Percentiles rank a stretch among this genome's conserved stretches.
phyloP scores from a whole-genome alignment of 108 stramenopile genomes.

The Nannochloropsis oceanica region DNA sequence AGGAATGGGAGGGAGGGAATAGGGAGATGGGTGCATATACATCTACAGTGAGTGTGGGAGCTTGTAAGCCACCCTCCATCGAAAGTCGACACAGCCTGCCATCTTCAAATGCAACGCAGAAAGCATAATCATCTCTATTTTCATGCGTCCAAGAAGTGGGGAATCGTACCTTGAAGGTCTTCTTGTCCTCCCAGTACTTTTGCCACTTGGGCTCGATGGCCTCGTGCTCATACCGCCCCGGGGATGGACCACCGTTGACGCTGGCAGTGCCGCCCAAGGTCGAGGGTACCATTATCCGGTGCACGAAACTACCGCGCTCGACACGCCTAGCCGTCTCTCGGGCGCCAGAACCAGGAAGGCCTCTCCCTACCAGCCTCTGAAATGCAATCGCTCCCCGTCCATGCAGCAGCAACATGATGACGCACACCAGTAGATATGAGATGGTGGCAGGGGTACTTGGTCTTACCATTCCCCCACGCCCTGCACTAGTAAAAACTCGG shows the following conservation, averaged over 20 bases:
- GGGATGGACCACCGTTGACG: not conserved
- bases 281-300: not conserved
- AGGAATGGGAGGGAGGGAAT: not conserved
- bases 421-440: not conserved
- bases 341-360: not conserved
- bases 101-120: too few species aligned
- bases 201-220: constrained; percentile 35
- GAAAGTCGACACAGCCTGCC: too few species aligned
- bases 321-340: not conserved
- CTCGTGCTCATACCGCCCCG: constrained; percentile 20
- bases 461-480: not conserved
- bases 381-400: not conserved
- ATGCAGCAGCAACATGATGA: not conserved
- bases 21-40: too few species aligned
- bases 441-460: not conserved
- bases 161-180: constrained; percentile 24
- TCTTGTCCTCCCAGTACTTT: constrained; percentile 33
- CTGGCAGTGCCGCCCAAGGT: not conserved
- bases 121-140: too few species aligned
- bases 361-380: not conserved
- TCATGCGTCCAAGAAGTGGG: too few species aligned
- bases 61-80: too few species aligned
- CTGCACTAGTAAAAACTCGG: not conserved
- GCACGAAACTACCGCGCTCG: not conserved
- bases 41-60: too few species aligned